A percentile compares a stretch with the other conserved stretches of the same genome.
Conservation (phyloP, 176 grass and related monocot genomes). For the Zoysia japonica region DNA sequence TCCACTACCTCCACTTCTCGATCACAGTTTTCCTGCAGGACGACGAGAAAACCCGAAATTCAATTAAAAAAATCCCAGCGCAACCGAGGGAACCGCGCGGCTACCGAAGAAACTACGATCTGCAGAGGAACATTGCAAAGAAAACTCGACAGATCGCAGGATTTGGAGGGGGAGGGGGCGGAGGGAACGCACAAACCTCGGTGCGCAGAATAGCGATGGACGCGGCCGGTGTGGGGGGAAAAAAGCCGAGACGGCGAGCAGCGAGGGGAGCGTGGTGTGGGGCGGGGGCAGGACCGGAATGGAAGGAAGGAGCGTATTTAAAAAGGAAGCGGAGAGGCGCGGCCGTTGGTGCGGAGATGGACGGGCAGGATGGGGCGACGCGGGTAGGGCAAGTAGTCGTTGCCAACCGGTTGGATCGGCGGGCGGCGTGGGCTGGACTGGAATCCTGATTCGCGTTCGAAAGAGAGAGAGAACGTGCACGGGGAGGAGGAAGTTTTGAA, state of each 20-base stretch:
- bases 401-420: background rate
- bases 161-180: background rate
- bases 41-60: background rate
- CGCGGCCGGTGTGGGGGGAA: background rate
- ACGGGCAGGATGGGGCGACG: constrained; percentile 24
- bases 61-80: background rate
- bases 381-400: constrained; percentile 25
- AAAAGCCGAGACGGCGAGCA: background rate
- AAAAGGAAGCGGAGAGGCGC: background rate
- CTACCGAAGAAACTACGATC: background rate
- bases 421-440: constrained; percentile 7
- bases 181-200: background rate
- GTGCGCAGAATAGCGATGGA: background rate
- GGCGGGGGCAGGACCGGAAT: no score
- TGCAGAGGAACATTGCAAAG: no score
- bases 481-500: constrained; percentile 33
- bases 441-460: background rate
- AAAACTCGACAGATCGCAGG: background rate
- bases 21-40: constrained; percentile 34
- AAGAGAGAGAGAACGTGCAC: background rate
- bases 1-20: constrained; percentile 23
- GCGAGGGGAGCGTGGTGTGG: background rate
- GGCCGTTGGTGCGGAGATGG: constrained; percentile 37
- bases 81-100: no score
- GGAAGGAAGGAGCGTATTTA: constrained; percentile 38